These are phyloP conservation scores for Kitagawia praeruptora DNA, from an alignment of 129 eudicot species.

Conservation along the genomic window DNA sequence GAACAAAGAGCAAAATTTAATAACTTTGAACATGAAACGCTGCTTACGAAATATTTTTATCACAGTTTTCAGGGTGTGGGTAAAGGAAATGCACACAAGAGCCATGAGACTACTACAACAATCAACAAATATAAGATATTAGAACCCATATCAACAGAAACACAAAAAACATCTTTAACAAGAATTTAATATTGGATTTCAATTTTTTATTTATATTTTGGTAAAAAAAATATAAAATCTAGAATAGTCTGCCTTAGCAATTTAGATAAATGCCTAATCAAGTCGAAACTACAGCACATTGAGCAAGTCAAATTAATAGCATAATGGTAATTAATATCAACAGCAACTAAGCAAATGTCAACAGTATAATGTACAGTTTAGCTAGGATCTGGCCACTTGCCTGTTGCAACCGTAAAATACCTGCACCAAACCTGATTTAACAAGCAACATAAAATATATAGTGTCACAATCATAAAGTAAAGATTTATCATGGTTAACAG, in stretches of 20 bases:
- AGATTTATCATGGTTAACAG: neutral
- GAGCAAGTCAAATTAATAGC: neutral
- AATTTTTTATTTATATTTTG: neutral
- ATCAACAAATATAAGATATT: neutral
- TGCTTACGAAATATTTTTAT: neutral
- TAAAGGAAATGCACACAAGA: neutral
- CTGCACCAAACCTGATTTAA: neutral
- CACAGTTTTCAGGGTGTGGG: neutral
- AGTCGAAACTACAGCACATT: neutral
- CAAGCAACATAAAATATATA: neutral
- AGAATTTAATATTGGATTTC: neutral
- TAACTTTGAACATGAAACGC: neutral
- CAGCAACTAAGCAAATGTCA: neutral
- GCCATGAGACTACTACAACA: neutral
- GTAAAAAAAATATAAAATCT: neutral
- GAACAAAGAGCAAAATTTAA: slow-evolving; percentile 11
- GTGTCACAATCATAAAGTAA: neutral
- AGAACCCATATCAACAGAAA: neutral
- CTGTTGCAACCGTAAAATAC: neutral
- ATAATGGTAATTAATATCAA: neutral
- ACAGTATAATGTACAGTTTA: neutral
- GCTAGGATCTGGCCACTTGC: slow-evolving; percentile 1
- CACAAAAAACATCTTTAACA: neutral
- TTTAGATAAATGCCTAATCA: neutral
- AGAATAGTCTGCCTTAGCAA: neutral